A percentile compares a stretch with the other conserved stretches of the same genome.
phyloP scores from a whole-genome alignment of 2,329 filamentous ascomycete species.

The Scleromitrula shiraiana region DNA sequence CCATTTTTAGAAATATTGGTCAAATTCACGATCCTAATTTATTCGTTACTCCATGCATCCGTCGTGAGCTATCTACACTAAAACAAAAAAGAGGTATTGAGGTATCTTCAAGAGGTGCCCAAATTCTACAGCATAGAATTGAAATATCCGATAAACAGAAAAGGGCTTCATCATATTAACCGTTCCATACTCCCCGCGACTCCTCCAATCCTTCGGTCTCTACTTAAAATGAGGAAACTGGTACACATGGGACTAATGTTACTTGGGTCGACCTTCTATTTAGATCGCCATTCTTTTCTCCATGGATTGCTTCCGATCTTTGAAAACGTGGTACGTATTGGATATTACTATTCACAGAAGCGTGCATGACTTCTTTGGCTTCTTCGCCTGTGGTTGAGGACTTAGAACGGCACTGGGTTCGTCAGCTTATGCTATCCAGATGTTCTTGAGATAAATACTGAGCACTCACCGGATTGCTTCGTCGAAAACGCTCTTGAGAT shows the following conservation, averaged over 20 bases:
- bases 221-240: neutral
- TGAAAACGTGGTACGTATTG: too few species aligned
- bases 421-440: neutral
- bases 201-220: neutral
- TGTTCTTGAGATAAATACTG: neutral
- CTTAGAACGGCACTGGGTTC: constrained; percentile 58
- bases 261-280: neutral
- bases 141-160: constrained; percentile 3
- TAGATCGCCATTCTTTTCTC: neutral
- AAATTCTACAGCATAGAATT: constrained; percentile 9
- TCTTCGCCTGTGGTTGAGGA: constrained; percentile 49
- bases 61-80: constrained; percentile 21
- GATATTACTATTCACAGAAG: constrained; percentile 46
- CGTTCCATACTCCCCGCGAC: constrained; percentile 3
- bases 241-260: neutral
- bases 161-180: constrained; percentile 6
- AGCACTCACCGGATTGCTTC: constrained; percentile 84
- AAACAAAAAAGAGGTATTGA: constrained; percentile 18
- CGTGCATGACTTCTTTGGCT: constrained; percentile 58
- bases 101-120: constrained; percentile 9
- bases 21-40: constrained; percentile 3
- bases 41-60: constrained; percentile 15
- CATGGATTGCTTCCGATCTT: too few species aligned
- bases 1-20: neutral
- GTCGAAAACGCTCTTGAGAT: constrained; percentile 97